These are phyloP conservation scores for Nyssa sinensis DNA, from an alignment of 148 eudicot genomes.

Conservation along the genomic window DNA sequence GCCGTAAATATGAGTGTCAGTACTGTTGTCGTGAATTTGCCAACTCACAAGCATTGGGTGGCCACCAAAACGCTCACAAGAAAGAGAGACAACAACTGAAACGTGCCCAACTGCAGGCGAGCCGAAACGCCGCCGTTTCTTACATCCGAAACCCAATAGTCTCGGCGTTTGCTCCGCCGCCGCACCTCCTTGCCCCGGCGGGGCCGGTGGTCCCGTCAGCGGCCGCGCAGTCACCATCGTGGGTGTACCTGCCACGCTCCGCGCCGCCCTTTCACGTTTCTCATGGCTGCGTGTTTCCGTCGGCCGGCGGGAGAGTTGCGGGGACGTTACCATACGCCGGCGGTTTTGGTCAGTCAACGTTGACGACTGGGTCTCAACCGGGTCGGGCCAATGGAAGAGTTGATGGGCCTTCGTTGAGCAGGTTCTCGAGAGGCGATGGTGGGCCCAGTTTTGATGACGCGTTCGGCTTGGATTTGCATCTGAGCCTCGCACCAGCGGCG, in stretches of 20 bases:
- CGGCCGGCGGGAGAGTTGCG: constrained; percentile 26
- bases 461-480: constrained; percentile 78
- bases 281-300: constrained; percentile 61
- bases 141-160: constrained; percentile 66
- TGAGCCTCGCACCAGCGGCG: constrained; percentile 66
- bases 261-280: constrained; percentile 59
- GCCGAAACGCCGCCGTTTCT: constrained; percentile 69
- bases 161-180: constrained; percentile 71
- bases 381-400: constrained; percentile 27
- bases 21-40: constrained; percentile 84
- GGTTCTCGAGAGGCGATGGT: constrained; percentile 44
- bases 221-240: constrained; percentile 29
- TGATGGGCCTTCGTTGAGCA: constrained; percentile 66
- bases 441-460: constrained; percentile 72
- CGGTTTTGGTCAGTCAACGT: constrained; percentile 29
- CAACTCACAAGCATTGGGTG: constrained; percentile 90
- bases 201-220: constrained; percentile 22
- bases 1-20: constrained; percentile 82
- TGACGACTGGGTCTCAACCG: constrained; percentile 25
- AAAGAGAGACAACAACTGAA: constrained; percentile 82
- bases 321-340: constrained; percentile 39
- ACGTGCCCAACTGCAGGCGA: constrained; percentile 80
- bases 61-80: constrained; percentile 95
- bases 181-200: constrained; percentile 53
- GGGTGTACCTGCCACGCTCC: constrained; percentile 70